Evolutionary conservation across 2,329 filamentous ascomycete species (phyloP).

Genomic region (Gyromitra esculenta): DNA sequence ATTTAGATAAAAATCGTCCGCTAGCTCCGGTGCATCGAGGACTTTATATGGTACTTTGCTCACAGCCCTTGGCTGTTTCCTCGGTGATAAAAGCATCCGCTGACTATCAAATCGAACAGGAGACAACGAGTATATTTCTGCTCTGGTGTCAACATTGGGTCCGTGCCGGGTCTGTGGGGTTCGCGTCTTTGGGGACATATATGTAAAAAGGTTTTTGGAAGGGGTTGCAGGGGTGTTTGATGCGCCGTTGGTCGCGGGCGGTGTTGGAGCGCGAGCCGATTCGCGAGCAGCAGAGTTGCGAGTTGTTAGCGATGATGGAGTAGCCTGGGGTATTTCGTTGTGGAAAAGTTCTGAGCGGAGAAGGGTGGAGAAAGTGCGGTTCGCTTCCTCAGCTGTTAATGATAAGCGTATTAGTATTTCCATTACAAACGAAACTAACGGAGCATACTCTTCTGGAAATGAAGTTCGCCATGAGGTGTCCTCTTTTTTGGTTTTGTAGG

Average conservation of each 20-base stretch:
- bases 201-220: slow-evolving; percentile 96
- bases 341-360: slow-evolving; percentile 94
- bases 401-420: slow-evolving; percentile 24
- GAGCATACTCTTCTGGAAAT: slow-evolving; percentile 87
- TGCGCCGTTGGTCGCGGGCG: slow-evolving; percentile 55
- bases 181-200: slow-evolving; percentile 72
- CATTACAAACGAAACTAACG: neutral
- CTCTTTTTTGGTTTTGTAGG: slow-evolving; percentile 86
- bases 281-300: slow-evolving; percentile 63
- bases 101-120: slow-evolving; percentile 93
- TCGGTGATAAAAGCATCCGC: slow-evolving; percentile 88
- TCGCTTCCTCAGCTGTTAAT: slow-evolving; percentile 82
- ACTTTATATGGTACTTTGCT: slow-evolving; percentile 99
- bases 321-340: slow-evolving; percentile 82
- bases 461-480: slow-evolving; percentile 85
- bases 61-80: slow-evolving; percentile 86
- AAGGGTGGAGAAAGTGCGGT: slow-evolving; percentile 87
- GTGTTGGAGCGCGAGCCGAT: slow-evolving; percentile 51
- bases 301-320: slow-evolving; percentile 72
- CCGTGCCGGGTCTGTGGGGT: slow-evolving; percentile 89
- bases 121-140: slow-evolving; percentile 94
- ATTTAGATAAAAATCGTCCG: slow-evolving; percentile 97
- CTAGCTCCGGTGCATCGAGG: slow-evolving; percentile 91
- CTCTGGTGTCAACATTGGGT: slow-evolving; percentile 85
- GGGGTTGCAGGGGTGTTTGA: slow-evolving; percentile 84